Evolutionary conservation across 139 green algal genomes (phyloP), one percentile per base, ranked within the genome.

Genomic region (Nannochloris sp.): DNA sequence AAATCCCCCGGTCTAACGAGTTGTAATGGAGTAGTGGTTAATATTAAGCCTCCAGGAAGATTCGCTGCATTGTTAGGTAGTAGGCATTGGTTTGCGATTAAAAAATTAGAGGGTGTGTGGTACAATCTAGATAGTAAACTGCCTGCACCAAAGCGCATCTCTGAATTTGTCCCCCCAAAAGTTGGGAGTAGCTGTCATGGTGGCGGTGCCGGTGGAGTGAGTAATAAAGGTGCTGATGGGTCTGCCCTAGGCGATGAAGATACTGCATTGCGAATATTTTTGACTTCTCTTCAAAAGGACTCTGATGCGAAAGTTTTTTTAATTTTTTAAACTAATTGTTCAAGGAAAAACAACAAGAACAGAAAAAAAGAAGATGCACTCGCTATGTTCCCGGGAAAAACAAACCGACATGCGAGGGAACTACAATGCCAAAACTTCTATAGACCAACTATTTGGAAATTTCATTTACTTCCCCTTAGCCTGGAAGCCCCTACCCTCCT

Each of bases 51-150:
- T 31, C 6, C 59, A 30, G 32, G 63, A 44, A 53, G n/a, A 19
- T 27, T 36, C 8, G n/a, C n/a, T 32, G 3, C 23, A 24, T 8
- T 65, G 31, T 56, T 68, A 23, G 56, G 56, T 46, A 45, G 54
- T 19, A 60, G 67, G 23, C 67, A 73, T 61, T 73, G 67, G 67
- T 24, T 73, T 39, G 57, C 42, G 10, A 45, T 73, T 19, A 67
- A 34, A 35, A 34, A 32, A n/a, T n/a, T 67, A 29, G 36, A 57
- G 2, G 36, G 29, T 2, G 19, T 55, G 19, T 81, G 77, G 77
- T 83, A 61, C 42, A 84, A 81, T 39, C 42, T 84, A 35, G 77
- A 84, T 70, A 81, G 75, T 56, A 45, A 64, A 3, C 60, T 84
- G 48, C 8, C 34, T 3, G 46, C 46, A 1, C 77, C 77, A 1